Conservation (phyloP, 2,329 filamentous ascomycete genomes). For the Pyricularia sp. region DNA sequence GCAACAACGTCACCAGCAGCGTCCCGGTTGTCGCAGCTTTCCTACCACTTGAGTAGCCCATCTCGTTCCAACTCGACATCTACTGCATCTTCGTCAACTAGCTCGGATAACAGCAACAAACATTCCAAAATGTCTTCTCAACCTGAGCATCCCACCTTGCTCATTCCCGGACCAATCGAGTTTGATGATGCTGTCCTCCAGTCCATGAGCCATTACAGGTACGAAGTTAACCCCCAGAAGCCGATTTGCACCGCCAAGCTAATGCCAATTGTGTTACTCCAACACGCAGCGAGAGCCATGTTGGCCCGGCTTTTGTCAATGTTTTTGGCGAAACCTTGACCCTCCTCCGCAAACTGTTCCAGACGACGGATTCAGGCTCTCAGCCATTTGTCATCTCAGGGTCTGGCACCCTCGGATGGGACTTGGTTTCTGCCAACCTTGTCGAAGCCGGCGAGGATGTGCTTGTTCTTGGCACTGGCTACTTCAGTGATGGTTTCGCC, state of each 20-base stretch:
- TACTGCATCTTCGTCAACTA: conserved; percentile 12
- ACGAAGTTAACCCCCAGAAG: conserved; percentile 9
- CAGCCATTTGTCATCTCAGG: conserved; percentile 92
- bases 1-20: conserved; percentile 1
- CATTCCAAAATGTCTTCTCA: conserved; percentile 44
- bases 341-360: conserved; percentile 86
- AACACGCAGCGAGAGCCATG: conserved; percentile 70
- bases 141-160: conserved; percentile 54
- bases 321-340: conserved; percentile 81
- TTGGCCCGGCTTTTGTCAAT: conserved; percentile 76
- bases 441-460: conserved; percentile 81
- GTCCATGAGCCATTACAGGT: conserved; percentile 92
- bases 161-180: conserved; percentile 96
- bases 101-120: conserved; percentile 7
- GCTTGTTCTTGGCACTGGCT: conserved; percentile 87
- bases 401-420: conserved; percentile 93
- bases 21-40: conserved; percentile 15
- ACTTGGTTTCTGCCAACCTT: conserved; percentile 87
- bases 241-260: not conserved
- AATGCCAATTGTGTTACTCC: not conserved
- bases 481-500: conserved; percentile 92
- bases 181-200: conserved; percentile 94
- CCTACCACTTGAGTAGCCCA: conserved; percentile 16
- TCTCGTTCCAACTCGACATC: conserved; percentile 15
- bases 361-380: conserved; percentile 65